phyloP scores from a whole-genome alignment of 2,329 filamentous ascomycete species.

The Fusarium marasasianum region DNA sequence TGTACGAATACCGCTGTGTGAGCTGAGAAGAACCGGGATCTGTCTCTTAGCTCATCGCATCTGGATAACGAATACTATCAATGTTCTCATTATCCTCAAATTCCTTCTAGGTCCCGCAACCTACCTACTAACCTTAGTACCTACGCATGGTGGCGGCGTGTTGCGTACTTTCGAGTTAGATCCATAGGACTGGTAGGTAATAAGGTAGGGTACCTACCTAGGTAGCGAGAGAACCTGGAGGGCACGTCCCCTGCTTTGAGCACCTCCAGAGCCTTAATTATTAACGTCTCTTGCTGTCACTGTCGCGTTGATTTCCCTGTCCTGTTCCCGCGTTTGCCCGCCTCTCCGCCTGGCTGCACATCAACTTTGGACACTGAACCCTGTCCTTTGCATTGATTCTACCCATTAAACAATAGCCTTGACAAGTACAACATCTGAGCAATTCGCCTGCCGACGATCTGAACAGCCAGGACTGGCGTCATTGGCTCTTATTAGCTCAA shows the following conservation, averaged over 20 bases:
- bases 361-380: slow-evolving; percentile 22
- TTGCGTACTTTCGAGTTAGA: slow-evolving; percentile 1
- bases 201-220: not conserved
- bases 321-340: slow-evolving; percentile 25
- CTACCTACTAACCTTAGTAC: not conserved
- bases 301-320: not conserved
- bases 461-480: slow-evolving; percentile 39
- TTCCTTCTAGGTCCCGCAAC: not conserved
- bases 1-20: not conserved
- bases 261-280: not conserved
- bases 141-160: slow-evolving; percentile 7
- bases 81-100: not conserved
- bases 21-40: not conserved
- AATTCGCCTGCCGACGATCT: slow-evolving; percentile 41
- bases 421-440: slow-evolving; percentile 36
- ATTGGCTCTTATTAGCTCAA: slow-evolving; percentile 38
- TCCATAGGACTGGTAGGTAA: not conserved
- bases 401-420: slow-evolving; percentile 29
- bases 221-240: not conserved
- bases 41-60: slow-evolving; percentile 4
- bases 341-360: slow-evolving; percentile 20
- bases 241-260: slow-evolving; percentile 20
- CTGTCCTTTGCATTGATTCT: slow-evolving; percentile 24
- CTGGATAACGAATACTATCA: not conserved
- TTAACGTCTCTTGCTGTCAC: not conserved